Evolutionary conservation across 805 yeast species (phyloP).

Genomic region (Zygotorulaspora florentina): DNA sequence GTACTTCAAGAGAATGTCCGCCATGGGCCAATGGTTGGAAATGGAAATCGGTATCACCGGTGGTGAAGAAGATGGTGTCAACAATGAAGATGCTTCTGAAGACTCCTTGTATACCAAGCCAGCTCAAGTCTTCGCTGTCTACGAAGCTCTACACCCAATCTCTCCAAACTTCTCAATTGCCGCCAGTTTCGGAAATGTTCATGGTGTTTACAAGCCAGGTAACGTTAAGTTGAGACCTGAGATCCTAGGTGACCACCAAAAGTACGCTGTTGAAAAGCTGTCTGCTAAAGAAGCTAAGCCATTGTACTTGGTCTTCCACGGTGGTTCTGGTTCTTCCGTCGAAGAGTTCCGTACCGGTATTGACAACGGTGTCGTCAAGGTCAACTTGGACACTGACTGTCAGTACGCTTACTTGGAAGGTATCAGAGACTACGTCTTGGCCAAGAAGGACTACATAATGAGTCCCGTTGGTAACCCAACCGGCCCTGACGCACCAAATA

Average conservation of each 20-base stretch:
- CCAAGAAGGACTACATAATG: constrained; percentile 91
- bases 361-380: constrained; percentile 94
- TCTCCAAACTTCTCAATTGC: constrained; percentile 99
- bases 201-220: constrained; percentile 99
- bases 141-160: constrained; percentile 84
- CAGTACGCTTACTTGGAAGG: constrained; percentile 96
- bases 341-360: constrained; percentile 89
- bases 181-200: constrained; percentile 99
- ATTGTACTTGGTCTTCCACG: constrained; percentile 98
- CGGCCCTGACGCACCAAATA: constrained; percentile 98
- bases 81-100: constrained; percentile 89
- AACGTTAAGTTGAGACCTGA: constrained; percentile 91
- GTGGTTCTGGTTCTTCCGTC: constrained; percentile 98
- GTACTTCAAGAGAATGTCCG: constrained; percentile 91
- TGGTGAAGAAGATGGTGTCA: constrained; percentile 99
- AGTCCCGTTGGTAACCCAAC: constrained; percentile 98
- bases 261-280: constrained; percentile 68
- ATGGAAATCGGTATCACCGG: constrained; percentile 99
- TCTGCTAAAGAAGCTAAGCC: constrained; percentile 54
- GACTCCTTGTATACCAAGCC: constrained; percentile 89
- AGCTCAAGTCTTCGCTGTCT: constrained; percentile 88
- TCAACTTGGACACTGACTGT: constrained; percentile 98
- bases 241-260: constrained; percentile 93
- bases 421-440: constrained; percentile 94
- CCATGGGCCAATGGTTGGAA: constrained; percentile 96